phyloP scores from a whole-genome alignment of 352 stramenopile species.

The Thalassiosira mediterranea region DNA sequence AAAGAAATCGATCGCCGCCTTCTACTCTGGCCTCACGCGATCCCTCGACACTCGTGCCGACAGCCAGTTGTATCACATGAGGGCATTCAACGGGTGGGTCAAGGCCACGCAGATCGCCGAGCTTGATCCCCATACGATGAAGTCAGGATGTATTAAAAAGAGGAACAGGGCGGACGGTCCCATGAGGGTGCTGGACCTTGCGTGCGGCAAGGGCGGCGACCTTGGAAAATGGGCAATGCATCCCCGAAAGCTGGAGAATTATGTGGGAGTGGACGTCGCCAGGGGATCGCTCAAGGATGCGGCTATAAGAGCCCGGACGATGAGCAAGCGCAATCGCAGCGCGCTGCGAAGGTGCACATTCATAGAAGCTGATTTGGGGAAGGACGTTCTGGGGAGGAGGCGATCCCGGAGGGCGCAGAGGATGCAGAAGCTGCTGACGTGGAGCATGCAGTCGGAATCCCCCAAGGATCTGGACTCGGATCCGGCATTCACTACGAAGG shows the following conservation, averaged over 20 bases:
- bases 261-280: slow-evolving; percentile 98
- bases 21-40: slow-evolving; percentile 78
- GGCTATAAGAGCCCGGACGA: slow-evolving; percentile 87
- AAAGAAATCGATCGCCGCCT: slow-evolving; percentile 27
- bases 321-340: slow-evolving; percentile 77
- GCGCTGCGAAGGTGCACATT: slow-evolving; percentile 58
- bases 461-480: slow-evolving; percentile 42
- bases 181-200: slow-evolving; percentile 94
- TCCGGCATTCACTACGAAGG: slow-evolving; percentile 61
- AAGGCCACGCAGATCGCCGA: slow-evolving; percentile 96
- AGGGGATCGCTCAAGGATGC: slow-evolving; percentile 94
- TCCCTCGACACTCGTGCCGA: slow-evolving; percentile 71
- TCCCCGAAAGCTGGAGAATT: slow-evolving; percentile 87
- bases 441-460: slow-evolving; percentile 69
- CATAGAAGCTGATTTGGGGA: slow-evolving; percentile 74
- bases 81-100: slow-evolving; percentile 98
- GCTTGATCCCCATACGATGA: slow-evolving; percentile 64
- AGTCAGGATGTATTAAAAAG: slow-evolving; percentile 25
- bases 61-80: slow-evolving; percentile 95
- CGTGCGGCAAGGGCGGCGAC: slow-evolving; percentile 97
- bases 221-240: slow-evolving; percentile 95
- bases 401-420: slow-evolving; percentile 40
- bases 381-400: slow-evolving; percentile 75
- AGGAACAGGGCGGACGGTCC: slow-evolving; percentile 33
- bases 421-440: slow-evolving; percentile 78